Evolutionary conservation across 176 grass and related monocot genomes (phyloP), one percentile per base, ranked within the genome.

Genomic region (Bolboschoenus planiculmis): DNA sequence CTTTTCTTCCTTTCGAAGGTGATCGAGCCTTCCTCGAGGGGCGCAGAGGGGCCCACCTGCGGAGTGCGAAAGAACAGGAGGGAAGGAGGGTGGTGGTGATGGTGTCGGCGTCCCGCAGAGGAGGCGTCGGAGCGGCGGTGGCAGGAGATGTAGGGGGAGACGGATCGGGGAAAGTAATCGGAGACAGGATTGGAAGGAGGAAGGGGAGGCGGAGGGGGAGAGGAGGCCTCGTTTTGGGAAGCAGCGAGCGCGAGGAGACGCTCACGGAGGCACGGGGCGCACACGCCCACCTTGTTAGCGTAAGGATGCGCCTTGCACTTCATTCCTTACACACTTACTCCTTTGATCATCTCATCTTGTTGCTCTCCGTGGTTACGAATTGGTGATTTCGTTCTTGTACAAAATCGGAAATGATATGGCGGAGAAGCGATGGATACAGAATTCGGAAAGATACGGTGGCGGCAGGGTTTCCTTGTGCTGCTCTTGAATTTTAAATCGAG

Each of bases 251-350:
- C 87, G 50, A 93, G 14, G 7, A 99, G 93, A 83, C 96, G 93
- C 71, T 99, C 96, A 46, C 88, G 80, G 83, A 99, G 96, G 84
- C 96, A 99, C 33, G 93, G 87, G 21, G 96, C 93, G 84, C 96
- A 99, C 31, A 99, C 91, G 79, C 96, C 96, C 48, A 87, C 88
- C 85, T 72, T 89, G 62, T 62, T 83, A 78, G 90, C 88, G 77
- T 76, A 87, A 7, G 89, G 86, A 87, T 99, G 96, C 55, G 47
- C 62, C 91, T 92, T 93, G 89, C 96, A 99, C 96, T 73, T 99
- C 93, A 99, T 99, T 78, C 70, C 90, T 55, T 51, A 10, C 48
- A 72, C 40, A 81, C 60, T 75, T 51, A 57, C 53, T 24, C 31
- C 1, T 24, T 63, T 39, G 5, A 44, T 33, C 75, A 3, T 53